Conservation (phyloP, 768 basidiomycete species). For the Termitomyces eurrhizus region DNA sequence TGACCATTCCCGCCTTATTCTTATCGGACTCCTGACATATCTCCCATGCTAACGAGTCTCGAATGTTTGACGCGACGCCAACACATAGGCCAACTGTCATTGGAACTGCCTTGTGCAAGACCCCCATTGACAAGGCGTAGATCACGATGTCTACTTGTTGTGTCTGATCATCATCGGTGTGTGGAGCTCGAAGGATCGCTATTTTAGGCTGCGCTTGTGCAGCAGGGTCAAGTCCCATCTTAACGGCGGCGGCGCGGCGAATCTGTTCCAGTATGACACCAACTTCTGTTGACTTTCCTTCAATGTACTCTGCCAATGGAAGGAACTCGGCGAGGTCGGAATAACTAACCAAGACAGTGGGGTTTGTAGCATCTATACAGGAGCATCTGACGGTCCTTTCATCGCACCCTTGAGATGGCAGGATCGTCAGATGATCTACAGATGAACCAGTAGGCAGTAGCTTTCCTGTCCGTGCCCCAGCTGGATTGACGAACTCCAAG, state of each 20-base stretch:
- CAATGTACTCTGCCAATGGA: conserved; percentile 34
- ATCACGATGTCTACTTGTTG: conserved; percentile 46
- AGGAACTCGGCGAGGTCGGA: conserved; percentile 38
- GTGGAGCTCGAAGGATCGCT: conserved; percentile 45
- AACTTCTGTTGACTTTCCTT: conserved; percentile 23
- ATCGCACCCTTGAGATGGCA: conserved; percentile 9
- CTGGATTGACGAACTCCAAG: conserved; percentile 63
- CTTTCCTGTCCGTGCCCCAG: conserved; percentile 67
- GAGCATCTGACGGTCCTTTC: conserved; percentile 36
- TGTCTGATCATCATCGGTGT: conserved; percentile 18
- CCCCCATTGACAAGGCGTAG: conserved; percentile 68
- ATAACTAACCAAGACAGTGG: conserved; percentile 58
- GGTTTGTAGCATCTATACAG: conserved; percentile 72
- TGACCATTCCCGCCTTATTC: conserved; percentile 28
- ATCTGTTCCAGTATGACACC: conserved; percentile 44
- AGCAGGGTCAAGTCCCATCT: conserved; percentile 61
- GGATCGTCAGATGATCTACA: conserved; percentile 38
- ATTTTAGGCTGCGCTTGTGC: conserved; percentile 72
- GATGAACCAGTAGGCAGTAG: conserved; percentile 61
- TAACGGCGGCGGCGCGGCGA: conserved; percentile 48
- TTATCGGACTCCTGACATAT: conserved; percentile 31
- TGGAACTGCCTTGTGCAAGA: conserved; percentile 65
- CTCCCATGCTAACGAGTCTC: conserved; percentile 53
- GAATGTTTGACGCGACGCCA: conserved; percentile 56
- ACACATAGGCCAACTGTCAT: conserved; percentile 72